A percentile compares a stretch with the other conserved stretches of the same genome.
These are phyloP conservation scores for Paradendryphiella salina DNA, from an alignment of 2,329 filamentous ascomycete genomes.

Conservation along the genomic window DNA sequence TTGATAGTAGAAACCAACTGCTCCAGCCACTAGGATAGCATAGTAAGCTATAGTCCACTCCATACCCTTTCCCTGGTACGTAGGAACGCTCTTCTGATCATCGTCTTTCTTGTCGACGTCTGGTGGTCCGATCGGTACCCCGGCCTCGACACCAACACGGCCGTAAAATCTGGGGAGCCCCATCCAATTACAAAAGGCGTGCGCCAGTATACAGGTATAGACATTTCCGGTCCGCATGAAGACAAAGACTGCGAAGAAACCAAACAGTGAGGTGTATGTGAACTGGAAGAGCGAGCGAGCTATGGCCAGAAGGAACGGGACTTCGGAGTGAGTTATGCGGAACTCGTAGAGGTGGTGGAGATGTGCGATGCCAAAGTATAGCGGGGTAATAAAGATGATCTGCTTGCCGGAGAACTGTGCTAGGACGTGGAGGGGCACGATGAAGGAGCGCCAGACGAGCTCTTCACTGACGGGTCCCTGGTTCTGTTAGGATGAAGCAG, in stretches of 20 bases:
- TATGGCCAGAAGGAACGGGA: constrained; percentile 65
- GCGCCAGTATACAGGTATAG: constrained; percentile 72
- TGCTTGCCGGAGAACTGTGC: constrained; percentile 56
- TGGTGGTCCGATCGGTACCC: constrained; percentile 46
- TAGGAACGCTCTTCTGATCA: constrained; percentile 45
- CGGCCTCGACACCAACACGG: constrained; percentile 61
- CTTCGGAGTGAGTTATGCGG: constrained; percentile 73
- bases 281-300: constrained; percentile 81
- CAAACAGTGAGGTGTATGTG: constrained; percentile 87
- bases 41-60: constrained; percentile 82
- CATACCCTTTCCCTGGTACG: constrained; percentile 41
- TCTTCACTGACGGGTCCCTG: constrained; percentile 86
- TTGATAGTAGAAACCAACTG: constrained; percentile 68
- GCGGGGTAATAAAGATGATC: constrained; percentile 79
- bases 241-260: constrained; percentile 88
- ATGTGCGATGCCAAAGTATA: constrained; percentile 92
- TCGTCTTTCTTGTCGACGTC: constrained; percentile 35
- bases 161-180: constrained; percentile 88
- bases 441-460: constrained; percentile 85
- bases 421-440: constrained; percentile 79
- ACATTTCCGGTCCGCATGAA: constrained; percentile 85
- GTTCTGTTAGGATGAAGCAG: constrained; percentile 13
- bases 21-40: constrained; percentile 70
- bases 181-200: constrained; percentile 91
- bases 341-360: constrained; percentile 97